phyloP scores from a whole-genome alignment of 2,329 filamentous ascomycete species.

The Mycogone perniciosa region DNA sequence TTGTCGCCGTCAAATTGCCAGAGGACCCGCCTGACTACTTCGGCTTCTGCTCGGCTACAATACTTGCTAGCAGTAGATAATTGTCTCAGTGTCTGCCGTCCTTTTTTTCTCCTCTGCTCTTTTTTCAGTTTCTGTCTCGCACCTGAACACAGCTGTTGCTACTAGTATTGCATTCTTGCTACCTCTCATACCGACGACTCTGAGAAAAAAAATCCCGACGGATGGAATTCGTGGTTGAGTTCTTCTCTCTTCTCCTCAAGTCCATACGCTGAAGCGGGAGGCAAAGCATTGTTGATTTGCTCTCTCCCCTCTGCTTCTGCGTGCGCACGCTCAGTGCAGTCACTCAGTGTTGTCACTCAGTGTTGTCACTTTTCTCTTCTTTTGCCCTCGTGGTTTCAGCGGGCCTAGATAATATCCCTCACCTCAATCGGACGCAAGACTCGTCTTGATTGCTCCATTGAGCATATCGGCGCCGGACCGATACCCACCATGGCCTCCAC shows the following conservation, averaged over 20 bases:
- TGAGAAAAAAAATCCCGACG: slow-evolving; percentile 5
- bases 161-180: too few relatives aligned
- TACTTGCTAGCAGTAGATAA: not conserved
- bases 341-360: too few relatives aligned
- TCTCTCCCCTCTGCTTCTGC: not conserved
- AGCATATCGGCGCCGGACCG: not conserved
- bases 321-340: not conserved
- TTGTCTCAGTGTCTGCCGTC: not conserved
- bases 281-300: not conserved
- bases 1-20: not conserved
- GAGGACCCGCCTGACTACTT: not conserved
- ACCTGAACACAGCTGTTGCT: not conserved
- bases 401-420: too few relatives aligned
- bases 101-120: not conserved
- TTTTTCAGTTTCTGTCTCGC: too few relatives aligned
- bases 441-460: not conserved
- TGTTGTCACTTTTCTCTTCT: too few relatives aligned
- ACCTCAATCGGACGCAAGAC: not conserved
- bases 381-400: too few relatives aligned
- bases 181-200: too few relatives aligned
- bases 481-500: slow-evolving; percentile 6
- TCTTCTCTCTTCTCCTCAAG: slow-evolving; percentile 22
- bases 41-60: not conserved
- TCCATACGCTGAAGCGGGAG: slow-evolving; percentile 17
- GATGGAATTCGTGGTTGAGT: slow-evolving; percentile 23